Conservation (phyloP, 257 asterid genomes). For the Thymus mandschuricus region DNA sequence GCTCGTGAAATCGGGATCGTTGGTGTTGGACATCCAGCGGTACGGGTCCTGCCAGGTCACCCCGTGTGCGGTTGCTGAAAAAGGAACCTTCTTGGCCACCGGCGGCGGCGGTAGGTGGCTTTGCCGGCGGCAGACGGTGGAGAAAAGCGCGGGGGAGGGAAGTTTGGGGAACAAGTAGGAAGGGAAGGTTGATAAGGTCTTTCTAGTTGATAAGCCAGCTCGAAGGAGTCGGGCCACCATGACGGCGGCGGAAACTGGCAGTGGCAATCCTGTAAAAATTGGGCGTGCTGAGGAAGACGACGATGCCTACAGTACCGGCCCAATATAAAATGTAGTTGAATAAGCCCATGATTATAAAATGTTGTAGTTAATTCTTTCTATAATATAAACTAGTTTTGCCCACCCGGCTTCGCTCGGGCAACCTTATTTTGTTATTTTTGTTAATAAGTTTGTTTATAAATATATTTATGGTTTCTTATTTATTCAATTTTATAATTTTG, state of each 20-base stretch:
- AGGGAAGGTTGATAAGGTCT: conserved; percentile 29
- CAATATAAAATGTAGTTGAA: background rate
- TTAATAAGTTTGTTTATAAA: no score
- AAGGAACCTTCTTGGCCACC: conserved; percentile 67
- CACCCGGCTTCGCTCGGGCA: no score
- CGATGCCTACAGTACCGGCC: background rate
- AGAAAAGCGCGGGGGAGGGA: conserved; percentile 43
- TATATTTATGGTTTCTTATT: no score
- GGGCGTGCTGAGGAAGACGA: background rate
- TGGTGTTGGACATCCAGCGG: conserved; percentile 81
- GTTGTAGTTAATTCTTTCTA: no score
- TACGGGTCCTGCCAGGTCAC: conserved; percentile 70
- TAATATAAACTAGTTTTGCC: no score
- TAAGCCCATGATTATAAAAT: no score
- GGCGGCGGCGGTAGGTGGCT: conserved; percentile 50
- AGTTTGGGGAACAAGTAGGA: conserved; percentile 29
- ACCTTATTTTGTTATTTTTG: no score
- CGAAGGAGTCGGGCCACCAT: conserved; percentile 45
- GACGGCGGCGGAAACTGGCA: conserved; percentile 29
- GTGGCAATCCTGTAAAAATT: conserved; percentile 26
- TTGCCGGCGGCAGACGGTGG: conserved; percentile 54
- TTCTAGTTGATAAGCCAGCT: conserved; percentile 31
- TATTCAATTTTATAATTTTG: no score
- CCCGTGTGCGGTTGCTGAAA: conserved; percentile 68
- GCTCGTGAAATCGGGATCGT: conserved; percentile 74